Evolutionary conservation across 352 stramenopile species (phyloP).

Genomic region (Elongisporangium senticosum): DNA sequence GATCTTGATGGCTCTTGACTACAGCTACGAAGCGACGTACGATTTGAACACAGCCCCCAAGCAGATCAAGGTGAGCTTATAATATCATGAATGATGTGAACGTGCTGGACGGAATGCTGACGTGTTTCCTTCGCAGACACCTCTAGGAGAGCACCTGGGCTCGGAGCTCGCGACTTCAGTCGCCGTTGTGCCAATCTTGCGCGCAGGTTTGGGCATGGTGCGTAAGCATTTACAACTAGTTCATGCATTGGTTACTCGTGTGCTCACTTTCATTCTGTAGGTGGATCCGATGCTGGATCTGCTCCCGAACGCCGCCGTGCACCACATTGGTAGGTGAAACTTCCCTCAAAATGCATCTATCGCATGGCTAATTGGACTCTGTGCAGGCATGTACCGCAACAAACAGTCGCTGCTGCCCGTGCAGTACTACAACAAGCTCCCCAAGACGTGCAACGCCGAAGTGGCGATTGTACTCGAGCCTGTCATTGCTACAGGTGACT

Average conservation of each 20-base stretch:
- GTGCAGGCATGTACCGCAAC: slow-evolving; percentile 83
- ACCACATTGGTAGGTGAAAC: slow-evolving; percentile 94
- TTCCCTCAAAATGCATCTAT: slow-evolving; percentile 6
- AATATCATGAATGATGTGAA: not conserved
- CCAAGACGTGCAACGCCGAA: slow-evolving; percentile 89
- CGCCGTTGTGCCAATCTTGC: slow-evolving; percentile 95
- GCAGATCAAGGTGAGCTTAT: slow-evolving; percentile 50
- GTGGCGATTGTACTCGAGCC: slow-evolving; percentile 96
- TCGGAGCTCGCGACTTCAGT: slow-evolving; percentile 89
- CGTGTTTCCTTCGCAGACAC: slow-evolving; percentile 33
- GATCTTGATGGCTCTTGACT: not conserved
- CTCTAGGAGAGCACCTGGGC: slow-evolving; percentile 69
- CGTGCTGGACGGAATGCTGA: not conserved
- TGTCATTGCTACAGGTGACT: slow-evolving; percentile 90
- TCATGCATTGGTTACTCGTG: not conserved
- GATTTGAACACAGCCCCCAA: slow-evolving; percentile 65
- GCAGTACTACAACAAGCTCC: slow-evolving; percentile 99
- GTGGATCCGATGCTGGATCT: slow-evolving; percentile 96
- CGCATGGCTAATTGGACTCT: slow-evolving; percentile 1
- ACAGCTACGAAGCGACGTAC: slow-evolving; percentile 75
- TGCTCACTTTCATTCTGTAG: slow-evolving; percentile 35
- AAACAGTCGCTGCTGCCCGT: slow-evolving; percentile 91
- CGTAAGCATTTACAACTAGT: not conserved
- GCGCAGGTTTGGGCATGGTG: slow-evolving; percentile 88
- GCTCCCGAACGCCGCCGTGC: slow-evolving; percentile 92